Evolutionary conservation across 768 basidiomycete species (phyloP).

Genomic region (Scleroderma citrinum): DNA sequence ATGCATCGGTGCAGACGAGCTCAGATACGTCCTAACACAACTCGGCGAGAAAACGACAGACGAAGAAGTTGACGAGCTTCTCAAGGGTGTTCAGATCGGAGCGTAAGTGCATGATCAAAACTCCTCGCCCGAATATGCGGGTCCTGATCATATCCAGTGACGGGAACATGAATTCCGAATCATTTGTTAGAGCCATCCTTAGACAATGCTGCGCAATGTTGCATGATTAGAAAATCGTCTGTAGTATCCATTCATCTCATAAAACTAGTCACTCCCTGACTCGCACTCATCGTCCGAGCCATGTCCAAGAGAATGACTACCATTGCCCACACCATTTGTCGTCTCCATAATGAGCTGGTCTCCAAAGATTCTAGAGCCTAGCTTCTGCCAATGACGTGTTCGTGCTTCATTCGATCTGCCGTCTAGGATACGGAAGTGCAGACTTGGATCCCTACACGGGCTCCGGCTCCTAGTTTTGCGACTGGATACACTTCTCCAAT

Average conservation of each 20-base stretch:
- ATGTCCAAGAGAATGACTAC: slow-evolving; percentile 12
- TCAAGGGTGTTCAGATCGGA: slow-evolving; percentile 93
- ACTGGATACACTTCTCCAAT: slow-evolving; percentile 33
- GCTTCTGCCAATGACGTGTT: slow-evolving; percentile 37
- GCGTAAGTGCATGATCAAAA: slow-evolving; percentile 46
- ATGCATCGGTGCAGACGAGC: slow-evolving; percentile 58
- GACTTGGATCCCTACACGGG: slow-evolving; percentile 74
- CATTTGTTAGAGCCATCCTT: slow-evolving; percentile 91
- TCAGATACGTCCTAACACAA: slow-evolving; percentile 85
- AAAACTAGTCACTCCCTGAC: slow-evolving; percentile 40
- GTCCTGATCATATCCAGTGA: slow-evolving; percentile 48
- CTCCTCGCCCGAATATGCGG: neutral
- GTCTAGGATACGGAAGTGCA: slow-evolving; percentile 62
- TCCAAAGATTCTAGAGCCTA: slow-evolving; percentile 44
- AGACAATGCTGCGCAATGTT: slow-evolving; percentile 52
- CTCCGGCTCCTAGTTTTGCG: slow-evolving; percentile 20
- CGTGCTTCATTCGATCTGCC: slow-evolving; percentile 48
- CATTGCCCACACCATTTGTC: slow-evolving; percentile 10
- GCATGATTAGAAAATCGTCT: neutral
- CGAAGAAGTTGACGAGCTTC: slow-evolving; percentile 94
- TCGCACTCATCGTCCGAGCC: slow-evolving; percentile 50
- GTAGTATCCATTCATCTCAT: too few relatives aligned
- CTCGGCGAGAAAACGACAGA: slow-evolving; percentile 98
- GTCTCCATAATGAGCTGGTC: slow-evolving; percentile 65
- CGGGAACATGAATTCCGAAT: slow-evolving; percentile 96